Base-by-base conservation (phyloP, 352 stramenopile genomes). In the Phytopythium chamaehyphon region DNA sequence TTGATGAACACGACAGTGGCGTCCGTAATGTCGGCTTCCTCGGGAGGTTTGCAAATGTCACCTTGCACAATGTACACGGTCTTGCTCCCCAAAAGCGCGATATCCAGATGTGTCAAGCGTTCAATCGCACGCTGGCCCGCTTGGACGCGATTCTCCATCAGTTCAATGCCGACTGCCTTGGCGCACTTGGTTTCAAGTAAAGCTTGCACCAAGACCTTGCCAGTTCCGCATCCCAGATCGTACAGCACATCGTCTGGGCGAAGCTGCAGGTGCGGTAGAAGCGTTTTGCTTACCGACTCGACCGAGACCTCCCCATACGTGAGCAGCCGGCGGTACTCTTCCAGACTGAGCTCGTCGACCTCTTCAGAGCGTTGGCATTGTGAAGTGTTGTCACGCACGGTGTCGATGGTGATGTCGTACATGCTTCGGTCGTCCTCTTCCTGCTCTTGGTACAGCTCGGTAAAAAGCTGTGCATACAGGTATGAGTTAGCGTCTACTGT, bases 1-100 rank as follows among this genome's bases (percentile, higher is more conserved):
- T 93, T 93, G 57, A 93, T 90, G 52, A 93, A 93, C 39, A 91
- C 72, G 37, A 93, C 83, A 0, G 83, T 91, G 19, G 83, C 83
- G 24, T 91, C 80, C 66, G 72, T 73, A 52, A 91, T 64, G 19
- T 72, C 59, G 14, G 77, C 72, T 21, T 60, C 48, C 22, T 71
- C 63, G 2, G 80, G 76, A 40, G 80, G 78, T 36, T 69, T 63
- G 56, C 76, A 86, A 12, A 93, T 89, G 35, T 93, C 83, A 9
- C 83, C 83, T 28, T 83, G 80, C 28, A 88, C 69, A 23, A 93
- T 82, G 19, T 70, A 49, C 15, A 90, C 59, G n/a, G 57, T 54
- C 48, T 90, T 93, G 40, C 60, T 56, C 1, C 49, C 53, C 21
- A 90, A 62, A n/a, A 82, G 45, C 1, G 50, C 28, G 7, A 88